phyloP scores from a whole-genome alignment of 768 basidiomycete species.

The Phylloporus sp. region DNA sequence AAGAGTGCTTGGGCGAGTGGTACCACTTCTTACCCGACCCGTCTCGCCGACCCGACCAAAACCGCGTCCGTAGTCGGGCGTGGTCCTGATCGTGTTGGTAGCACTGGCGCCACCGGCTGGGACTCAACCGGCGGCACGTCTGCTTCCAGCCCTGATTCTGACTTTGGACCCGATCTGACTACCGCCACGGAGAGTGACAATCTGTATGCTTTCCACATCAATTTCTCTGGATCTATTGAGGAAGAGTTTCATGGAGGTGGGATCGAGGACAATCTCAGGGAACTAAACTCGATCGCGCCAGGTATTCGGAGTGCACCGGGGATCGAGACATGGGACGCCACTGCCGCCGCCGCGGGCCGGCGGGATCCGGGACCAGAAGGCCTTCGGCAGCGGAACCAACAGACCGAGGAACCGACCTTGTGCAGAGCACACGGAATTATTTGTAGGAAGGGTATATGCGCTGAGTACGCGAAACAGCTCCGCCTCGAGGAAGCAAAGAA shows the following conservation, averaged over 20 bases:
- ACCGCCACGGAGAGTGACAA: conserved; percentile 23
- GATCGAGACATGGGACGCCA: conserved; percentile 4
- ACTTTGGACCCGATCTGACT: conserved; percentile 22
- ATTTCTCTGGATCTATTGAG: conserved; percentile 26
- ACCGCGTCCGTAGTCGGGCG: background rate
- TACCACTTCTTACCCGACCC: conserved; percentile 6
- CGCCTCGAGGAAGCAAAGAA: conserved; percentile 19
- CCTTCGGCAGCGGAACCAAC: conserved; percentile 15
- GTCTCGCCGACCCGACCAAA: conserved; percentile 6
- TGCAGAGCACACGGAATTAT: conserved; percentile 32
- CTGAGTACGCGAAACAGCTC: conserved; percentile 27
- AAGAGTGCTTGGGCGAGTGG: conserved; percentile 10
- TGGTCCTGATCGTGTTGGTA: conserved; percentile 6
- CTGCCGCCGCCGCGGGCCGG: no score
- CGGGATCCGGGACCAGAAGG: no score
- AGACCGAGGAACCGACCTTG: conserved; percentile 7
- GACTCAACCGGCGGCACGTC: conserved; percentile 21
- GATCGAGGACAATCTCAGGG: conserved; percentile 16
- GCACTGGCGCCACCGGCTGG: conserved; percentile 18
- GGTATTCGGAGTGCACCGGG: conserved; percentile 15
- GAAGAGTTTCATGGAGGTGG: conserved; percentile 26
- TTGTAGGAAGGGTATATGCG: conserved; percentile 36
- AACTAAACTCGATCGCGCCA: conserved; percentile 25
- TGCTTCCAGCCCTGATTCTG: conserved; percentile 25
- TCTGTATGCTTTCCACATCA: conserved; percentile 16